Evolutionary conservation across 306 rosid species (phyloP), one percentile per base, ranked within the genome.

Genomic region (Quercus berberidifolia): DNA sequence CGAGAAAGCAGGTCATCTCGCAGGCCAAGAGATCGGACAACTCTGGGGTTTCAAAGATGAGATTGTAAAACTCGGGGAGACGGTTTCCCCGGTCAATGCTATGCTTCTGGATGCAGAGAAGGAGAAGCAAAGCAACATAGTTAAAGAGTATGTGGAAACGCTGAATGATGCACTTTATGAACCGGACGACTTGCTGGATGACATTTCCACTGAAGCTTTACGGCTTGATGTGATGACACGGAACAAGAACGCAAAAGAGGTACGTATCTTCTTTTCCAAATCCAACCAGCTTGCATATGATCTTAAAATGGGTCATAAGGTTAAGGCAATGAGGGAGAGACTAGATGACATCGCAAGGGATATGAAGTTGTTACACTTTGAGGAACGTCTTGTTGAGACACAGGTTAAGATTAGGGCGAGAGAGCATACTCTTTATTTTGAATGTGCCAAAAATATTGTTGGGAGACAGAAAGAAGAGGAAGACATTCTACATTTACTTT

Each of bases 401-500:
- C 12, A 15, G 18, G 55, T 3, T 51, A 9, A 9, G 51, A 21
- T 25, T 62, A 10, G 5, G 12, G 30, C 1, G 5, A 20, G 31
- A 26, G 55, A 76, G 6, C 49, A 41, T 3, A 9, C 49, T 41
- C 12, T 6, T 7, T 41, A 1, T 41, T 8, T 1, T 8, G 49
- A 41, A 9, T 9, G 2, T 41, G 49, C 49, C 11, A 41, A 8
- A 8, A 9, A 7, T 41, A 5, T 41, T 6, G 11, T 41, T 6
- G 49, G 49, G 49, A 41, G 49, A 7, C 10, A 41, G 10, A 41
- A 41, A 6, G 49, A 41, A 41, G 3, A 41, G 78, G 78, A 51
- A 73, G 83, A 73, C 35, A 62, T 73, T 65, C 54, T 64, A 56
- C 41, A 3, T 59, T 72, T 72, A 43, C 82, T 21, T 21, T 67